Evolutionary conservation across 305 asterid genomes (phyloP), one percentile per base, ranked within the genome.

Genomic region (Fraxinus albicans): DNA sequence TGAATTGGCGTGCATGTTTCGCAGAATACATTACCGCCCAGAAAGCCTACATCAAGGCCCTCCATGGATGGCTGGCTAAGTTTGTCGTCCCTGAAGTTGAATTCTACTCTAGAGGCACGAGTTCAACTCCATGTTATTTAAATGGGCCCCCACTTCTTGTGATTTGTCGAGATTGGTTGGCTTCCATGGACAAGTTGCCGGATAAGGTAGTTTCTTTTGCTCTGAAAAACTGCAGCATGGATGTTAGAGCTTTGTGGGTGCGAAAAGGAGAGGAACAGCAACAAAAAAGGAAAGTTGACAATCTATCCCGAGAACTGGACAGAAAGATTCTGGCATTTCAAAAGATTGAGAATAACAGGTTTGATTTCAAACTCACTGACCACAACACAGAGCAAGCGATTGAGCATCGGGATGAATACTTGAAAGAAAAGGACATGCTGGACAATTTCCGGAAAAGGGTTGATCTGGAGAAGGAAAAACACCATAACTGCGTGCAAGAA

Each of bases 61-160:
- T 96, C 65, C 89, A 89, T 73, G 92, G 91, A 76, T 96, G 99
- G 99, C 63, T 96, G 65, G 91, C 96, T 47, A 96, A 93, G 86
- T 93, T 96, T 73, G 50, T 90, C 34, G 89, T 88, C 65, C 89
- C 91, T 60, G 91, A 91, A 80, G 90, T 87, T 25, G 95, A 93
- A 75, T 82, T 87, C 65, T 84, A 73, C 90, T 84, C 90, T 19
- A 79, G 84, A 79, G 85, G 88, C 79, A 79, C 85, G 67, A 83
- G 83, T 50, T 79, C 87, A 15, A 65, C 80, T 13, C 87, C 85
- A 63, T 79, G 85, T 83, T 83, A 75, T 69, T 80, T 65, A 10
- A 86, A 79, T 35, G 91, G 93, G 19, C 94, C 94, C 17, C 92
- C 89, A 34, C 89, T 96, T 79, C 96, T 96, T 79, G 69, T 85